Evolutionary conservation across 495 filamentous ascomycete genomes (phyloP), one percentile per base, ranked within the genome.

Genomic region (Neurospora sp.): DNA sequence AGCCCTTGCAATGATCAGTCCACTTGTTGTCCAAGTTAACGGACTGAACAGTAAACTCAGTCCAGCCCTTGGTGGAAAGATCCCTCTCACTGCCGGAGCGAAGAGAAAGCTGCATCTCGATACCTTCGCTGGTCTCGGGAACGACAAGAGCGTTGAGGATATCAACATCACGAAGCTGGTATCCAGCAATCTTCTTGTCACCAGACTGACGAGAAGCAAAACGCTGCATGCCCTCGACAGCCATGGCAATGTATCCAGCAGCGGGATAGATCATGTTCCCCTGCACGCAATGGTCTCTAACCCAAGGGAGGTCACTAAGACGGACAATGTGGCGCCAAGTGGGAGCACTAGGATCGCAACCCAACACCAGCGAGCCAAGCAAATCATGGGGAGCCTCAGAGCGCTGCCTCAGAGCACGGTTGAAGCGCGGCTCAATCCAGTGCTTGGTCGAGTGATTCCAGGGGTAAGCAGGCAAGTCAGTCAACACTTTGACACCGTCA

Each of bases 251-350:
- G 71, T 86, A 88, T 0, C 83, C 85, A 5, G 88, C 83, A 12
- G 82, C 88, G 2, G 89, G 89, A 53, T 88, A 88, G 1, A 91
- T 77, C 40, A 79, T 79, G 48, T 78, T 79, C n/a, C 73, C 74
- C 69, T 82, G 80, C 0, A 82, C 73, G 22, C 74, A 69, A 73
- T 89, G 87, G 39, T 87, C 85, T 1, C 76, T 53, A 0, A 88
- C 48, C 87, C 86, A 89, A 0, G 85, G 84, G 0, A 81, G 53
- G 69, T 89, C 86, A 1, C 72, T 72, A 0, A 81, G 59, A 2
- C 81, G 77, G 12, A 89, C 53, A n/a, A 80, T 75, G 40, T 79
- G 73, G 74, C 83, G 46, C 84, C 80, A 85, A 61, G 85, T 73
- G 0, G 84, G 86, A 16, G 83, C 82, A 2, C 71, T 18, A 0